phyloP scores from a whole-genome alignment of 495 filamentous ascomycete genomes.

The Xylaria bambusicola region DNA sequence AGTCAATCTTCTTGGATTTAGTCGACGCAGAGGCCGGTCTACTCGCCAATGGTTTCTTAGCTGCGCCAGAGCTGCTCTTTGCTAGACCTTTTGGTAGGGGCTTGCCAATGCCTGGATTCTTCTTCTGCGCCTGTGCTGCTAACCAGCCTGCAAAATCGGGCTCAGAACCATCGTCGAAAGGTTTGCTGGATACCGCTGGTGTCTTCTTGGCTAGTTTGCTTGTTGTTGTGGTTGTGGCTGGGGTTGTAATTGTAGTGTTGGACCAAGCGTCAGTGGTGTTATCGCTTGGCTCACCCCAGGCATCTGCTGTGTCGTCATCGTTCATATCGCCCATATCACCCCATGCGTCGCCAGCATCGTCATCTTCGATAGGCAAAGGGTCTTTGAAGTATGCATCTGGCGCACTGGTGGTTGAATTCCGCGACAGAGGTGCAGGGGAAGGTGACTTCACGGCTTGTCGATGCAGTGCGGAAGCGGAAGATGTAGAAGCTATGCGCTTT shows the following conservation, averaged over 20 bases:
- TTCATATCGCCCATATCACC: conserved; percentile 66
- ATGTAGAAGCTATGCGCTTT: conserved; percentile 31
- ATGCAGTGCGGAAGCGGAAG: conserved; percentile 56
- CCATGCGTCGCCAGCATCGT: conserved; percentile 67
- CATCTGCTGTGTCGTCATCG: conserved; percentile 57
- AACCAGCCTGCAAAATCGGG: conserved; percentile 95
- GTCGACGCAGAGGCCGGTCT: conserved; percentile 29
- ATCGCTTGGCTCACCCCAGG: conserved; percentile 47
- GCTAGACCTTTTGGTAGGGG: conserved; percentile 75
- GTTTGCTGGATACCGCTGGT: conserved; percentile 40
- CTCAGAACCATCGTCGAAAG: conserved; percentile 80
- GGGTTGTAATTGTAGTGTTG: conserved; percentile 26
- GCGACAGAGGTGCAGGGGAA: conserved; percentile 41
- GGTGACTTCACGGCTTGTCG: conserved; percentile 55
- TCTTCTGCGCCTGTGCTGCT: conserved; percentile 76
- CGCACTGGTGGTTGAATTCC: conserved; percentile 46
- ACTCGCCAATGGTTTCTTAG: conserved; percentile 35
- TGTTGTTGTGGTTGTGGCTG: conserved; percentile 19
- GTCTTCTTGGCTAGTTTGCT: conserved; percentile 19
- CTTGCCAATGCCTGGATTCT: conserved; percentile 56
- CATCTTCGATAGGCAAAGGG: conserved; percentile 49
- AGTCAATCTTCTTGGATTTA: conserved; percentile 54
- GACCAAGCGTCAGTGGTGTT: conserved; percentile 35
- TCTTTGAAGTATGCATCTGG: conserved; percentile 48
- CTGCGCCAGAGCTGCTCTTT: conserved; percentile 44